A percentile compares a stretch with the other conserved stretches of the same genome.
These are phyloP conservation scores for Mycena maculata DNA, from an alignment of 768 basidiomycete genomes.

Conservation along the genomic window DNA sequence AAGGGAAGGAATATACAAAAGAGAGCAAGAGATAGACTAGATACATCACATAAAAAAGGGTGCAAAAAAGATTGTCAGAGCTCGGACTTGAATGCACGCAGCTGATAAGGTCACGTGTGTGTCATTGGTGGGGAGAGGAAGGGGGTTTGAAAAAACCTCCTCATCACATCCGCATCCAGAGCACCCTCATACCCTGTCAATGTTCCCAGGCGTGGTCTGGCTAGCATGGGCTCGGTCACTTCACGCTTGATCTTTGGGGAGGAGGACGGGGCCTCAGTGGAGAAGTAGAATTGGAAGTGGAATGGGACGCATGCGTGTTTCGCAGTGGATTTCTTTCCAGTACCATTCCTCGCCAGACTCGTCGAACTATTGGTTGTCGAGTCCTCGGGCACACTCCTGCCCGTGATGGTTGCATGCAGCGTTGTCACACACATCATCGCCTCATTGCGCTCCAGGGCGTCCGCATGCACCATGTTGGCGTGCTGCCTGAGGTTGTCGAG, in stretches of 20 bases:
- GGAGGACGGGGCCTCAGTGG: not conserved
- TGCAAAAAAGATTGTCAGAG: no score
- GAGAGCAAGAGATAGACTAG: no score
- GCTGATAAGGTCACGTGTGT: no score
- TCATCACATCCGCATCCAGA: not conserved
- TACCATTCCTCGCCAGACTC: no score
- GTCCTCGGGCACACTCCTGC: not conserved
- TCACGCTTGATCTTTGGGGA: constrained; percentile 28
- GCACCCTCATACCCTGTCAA: constrained; percentile 77
- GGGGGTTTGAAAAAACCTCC: not conserved
- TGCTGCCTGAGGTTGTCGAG: constrained; percentile 98
- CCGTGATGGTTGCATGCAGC: constrained; percentile 85
- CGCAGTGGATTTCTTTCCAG: no score
- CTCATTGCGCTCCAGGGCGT: constrained; percentile 90
- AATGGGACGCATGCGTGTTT: no score
- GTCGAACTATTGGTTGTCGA: no score
- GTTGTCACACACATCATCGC: constrained; percentile 91
- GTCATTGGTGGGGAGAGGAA: no score
- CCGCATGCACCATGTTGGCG: constrained; percentile 96
- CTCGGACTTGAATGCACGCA: no score
- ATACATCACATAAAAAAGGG: no score
- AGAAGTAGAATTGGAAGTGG: not conserved
- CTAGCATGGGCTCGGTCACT: not conserved
- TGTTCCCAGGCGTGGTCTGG: constrained; percentile 69
- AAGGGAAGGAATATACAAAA: no score